phyloP scores from a whole-genome alignment of 352 stramenopile genomes.

The Phytophthora tentaculata region DNA sequence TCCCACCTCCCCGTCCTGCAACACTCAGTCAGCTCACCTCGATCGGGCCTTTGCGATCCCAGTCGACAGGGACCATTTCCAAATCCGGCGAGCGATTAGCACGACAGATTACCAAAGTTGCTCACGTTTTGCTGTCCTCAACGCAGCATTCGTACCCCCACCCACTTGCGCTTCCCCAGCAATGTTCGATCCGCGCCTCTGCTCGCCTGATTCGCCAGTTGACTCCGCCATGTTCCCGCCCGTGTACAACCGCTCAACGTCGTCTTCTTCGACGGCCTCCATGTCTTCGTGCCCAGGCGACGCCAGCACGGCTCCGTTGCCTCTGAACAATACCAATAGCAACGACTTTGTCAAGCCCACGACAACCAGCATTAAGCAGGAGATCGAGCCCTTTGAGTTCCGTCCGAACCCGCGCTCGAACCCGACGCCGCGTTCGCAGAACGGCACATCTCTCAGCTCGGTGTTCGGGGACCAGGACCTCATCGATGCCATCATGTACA shows the following conservation, averaged over 20 bases:
- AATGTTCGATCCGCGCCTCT: slow-evolving; percentile 40
- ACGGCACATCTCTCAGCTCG: slow-evolving; percentile 63
- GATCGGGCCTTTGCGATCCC: slow-evolving; percentile 4
- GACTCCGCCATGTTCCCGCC: slow-evolving; percentile 78
- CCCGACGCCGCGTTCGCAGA: slow-evolving; percentile 30
- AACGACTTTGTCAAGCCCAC: slow-evolving; percentile 26
- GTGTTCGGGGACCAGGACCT: slow-evolving; percentile 83
- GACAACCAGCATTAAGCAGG: slow-evolving; percentile 33
- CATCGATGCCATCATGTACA: slow-evolving; percentile 82
- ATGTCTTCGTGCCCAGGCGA: slow-evolving; percentile 28
- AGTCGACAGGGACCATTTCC: slow-evolving; percentile 34
- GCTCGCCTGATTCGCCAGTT: slow-evolving; percentile 65
- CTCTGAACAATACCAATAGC: slow-evolving; percentile 5
- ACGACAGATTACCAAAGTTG: slow-evolving; percentile 43
- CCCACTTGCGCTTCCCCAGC: slow-evolving; percentile 6
- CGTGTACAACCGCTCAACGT: slow-evolving; percentile 55
- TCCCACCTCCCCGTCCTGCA: slow-evolving; percentile 21
- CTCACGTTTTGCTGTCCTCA: slow-evolving; percentile 38
- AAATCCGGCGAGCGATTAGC: slow-evolving; percentile 49
- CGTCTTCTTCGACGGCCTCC: slow-evolving; percentile 34
- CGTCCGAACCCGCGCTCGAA: slow-evolving; percentile 19
- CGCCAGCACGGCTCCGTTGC: slow-evolving; percentile 2
- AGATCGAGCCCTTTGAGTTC: slow-evolving; percentile 80
- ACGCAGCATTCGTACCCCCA: slow-evolving; percentile 44
- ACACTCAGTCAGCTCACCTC: slow-evolving; percentile 26